These are phyloP conservation scores for Ophiognomonia clavigignenti-juglandacearum DNA, from an alignment of 2,329 filamentous ascomycete genomes.

Conservation along the genomic window DNA sequence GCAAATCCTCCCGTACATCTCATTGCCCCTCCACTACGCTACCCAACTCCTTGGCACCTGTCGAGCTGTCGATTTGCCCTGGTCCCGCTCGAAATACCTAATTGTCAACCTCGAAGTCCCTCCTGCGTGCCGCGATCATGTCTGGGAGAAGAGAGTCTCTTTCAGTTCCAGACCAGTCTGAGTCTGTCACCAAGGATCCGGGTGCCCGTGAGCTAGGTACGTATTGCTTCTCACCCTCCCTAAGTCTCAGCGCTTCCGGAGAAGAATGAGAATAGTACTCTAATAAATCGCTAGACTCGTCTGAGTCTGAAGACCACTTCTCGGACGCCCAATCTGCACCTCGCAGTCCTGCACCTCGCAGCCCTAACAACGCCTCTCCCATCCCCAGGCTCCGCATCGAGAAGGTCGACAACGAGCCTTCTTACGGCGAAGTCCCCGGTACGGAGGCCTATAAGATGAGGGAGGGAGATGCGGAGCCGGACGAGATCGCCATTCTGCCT, in stretches of 20 bases:
- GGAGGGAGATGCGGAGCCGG: constrained; percentile 53
- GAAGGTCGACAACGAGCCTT: constrained; percentile 51
- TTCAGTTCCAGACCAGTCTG: constrained; percentile 31
- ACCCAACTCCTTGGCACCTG: too few species aligned
- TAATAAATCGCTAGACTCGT: constrained; percentile 37
- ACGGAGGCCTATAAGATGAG: constrained; percentile 53
- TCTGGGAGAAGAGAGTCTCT: constrained; percentile 32
- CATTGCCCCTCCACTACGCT: too few species aligned
- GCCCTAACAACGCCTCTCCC: constrained; percentile 44
- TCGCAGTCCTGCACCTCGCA: constrained; percentile 37
- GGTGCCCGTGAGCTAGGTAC: constrained; percentile 58
- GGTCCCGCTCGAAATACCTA: not conserved
- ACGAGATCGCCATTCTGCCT: constrained; percentile 50
- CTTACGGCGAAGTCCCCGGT: constrained; percentile 58
- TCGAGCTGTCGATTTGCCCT: too few species aligned
- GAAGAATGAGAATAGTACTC: not conserved
- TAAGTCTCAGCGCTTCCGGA: not conserved
- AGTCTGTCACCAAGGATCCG: constrained; percentile 44
- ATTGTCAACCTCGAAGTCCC: not conserved
- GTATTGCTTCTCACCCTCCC: constrained; percentile 13
- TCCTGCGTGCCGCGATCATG: constrained; percentile 18
- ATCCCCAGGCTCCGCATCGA: constrained; percentile 57
- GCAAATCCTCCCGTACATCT: too few species aligned
- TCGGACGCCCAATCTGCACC: constrained; percentile 51
- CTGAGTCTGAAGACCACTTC: constrained; percentile 66